phyloP scores from a whole-genome alignment of 495 filamentous ascomycete genomes.

The Annulohypoxylon moriforme region DNA sequence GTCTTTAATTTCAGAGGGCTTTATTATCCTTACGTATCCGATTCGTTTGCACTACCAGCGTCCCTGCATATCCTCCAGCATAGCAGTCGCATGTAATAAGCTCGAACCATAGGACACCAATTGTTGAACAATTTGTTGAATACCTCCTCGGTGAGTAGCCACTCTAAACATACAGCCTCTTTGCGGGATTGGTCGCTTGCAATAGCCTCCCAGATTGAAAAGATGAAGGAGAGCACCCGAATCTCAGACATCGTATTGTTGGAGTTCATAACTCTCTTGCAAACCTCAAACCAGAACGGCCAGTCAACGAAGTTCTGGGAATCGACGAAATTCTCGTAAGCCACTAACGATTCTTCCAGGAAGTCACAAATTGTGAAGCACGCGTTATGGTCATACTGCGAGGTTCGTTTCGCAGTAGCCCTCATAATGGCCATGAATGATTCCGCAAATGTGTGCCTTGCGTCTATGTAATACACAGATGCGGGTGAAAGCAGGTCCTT shows the following conservation, averaged over 20 bases:
- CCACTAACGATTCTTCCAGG: conserved; percentile 75
- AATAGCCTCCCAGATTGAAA: conserved; percentile 81
- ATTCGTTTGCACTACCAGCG: conserved; percentile 70
- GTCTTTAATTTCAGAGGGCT: background rate
- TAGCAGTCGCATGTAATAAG: conserved; percentile 92
- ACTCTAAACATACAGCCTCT: conserved; percentile 76
- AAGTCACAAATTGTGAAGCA: conserved; percentile 96
- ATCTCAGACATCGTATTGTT: conserved; percentile 96
- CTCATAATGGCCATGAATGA: conserved; percentile 80
- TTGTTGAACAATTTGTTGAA: conserved; percentile 92
- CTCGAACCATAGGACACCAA: conserved; percentile 98
- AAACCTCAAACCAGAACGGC: conserved; percentile 90
- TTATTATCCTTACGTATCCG: conserved; percentile 71
- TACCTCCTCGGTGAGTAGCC: conserved; percentile 79
- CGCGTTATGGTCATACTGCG: conserved; percentile 85
- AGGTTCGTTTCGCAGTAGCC: conserved; percentile 77
- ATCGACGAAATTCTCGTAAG: conserved; percentile 50
- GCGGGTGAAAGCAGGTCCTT: conserved; percentile 79
- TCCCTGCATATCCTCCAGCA: conserved; percentile 93
- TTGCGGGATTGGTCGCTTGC: conserved; percentile 74
- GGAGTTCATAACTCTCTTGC: conserved; percentile 83
- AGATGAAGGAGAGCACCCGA: conserved; percentile 87
- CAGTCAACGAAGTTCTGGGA: conserved; percentile 71
- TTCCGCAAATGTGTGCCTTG: conserved; percentile 79
- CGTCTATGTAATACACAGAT: conserved; percentile 50